Conservation (phyloP, 1,284 basidiomycete species). For the Leccinum colubrinum region DNA sequence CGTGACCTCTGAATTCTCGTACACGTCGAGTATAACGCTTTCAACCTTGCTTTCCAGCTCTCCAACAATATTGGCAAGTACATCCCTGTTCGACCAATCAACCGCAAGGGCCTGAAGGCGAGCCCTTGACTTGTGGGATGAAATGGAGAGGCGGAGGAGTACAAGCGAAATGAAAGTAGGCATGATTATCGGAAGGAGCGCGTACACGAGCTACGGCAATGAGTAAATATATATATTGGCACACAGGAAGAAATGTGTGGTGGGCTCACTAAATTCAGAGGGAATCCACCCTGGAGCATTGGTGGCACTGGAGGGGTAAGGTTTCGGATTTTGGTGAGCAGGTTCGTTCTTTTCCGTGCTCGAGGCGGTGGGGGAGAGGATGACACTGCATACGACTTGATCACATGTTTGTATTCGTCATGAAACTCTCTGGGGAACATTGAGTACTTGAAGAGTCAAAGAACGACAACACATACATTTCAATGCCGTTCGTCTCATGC, state of each 20-base stretch:
- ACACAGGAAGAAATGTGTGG: not conserved
- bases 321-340: constrained; percentile 40
- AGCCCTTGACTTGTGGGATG: constrained; percentile 51
- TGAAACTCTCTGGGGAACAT: constrained; percentile 46
- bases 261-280: constrained; percentile 66
- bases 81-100: constrained; percentile 38
- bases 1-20: constrained; percentile 19
- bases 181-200: constrained; percentile 60
- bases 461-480: constrained; percentile 47
- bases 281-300: constrained; percentile 61
- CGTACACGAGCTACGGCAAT: constrained; percentile 50
- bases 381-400: constrained; percentile 48
- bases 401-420: constrained; percentile 53
- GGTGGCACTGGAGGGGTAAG: constrained; percentile 56
- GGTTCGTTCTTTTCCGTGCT: constrained; percentile 26
- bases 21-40: constrained; percentile 41
- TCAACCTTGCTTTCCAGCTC: constrained; percentile 60
- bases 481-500: constrained; percentile 54
- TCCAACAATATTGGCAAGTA: constrained; percentile 52
- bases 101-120: constrained; percentile 63
- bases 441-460: constrained; percentile 10
- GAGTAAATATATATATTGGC: not conserved
- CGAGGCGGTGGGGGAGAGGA: constrained; percentile 29
- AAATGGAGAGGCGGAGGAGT: constrained; percentile 50
- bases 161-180: constrained; percentile 55